Evolutionary conservation across 2,329 filamentous ascomycete species (phyloP).

Genomic region (Fusarium tanahbumbuense): DNA sequence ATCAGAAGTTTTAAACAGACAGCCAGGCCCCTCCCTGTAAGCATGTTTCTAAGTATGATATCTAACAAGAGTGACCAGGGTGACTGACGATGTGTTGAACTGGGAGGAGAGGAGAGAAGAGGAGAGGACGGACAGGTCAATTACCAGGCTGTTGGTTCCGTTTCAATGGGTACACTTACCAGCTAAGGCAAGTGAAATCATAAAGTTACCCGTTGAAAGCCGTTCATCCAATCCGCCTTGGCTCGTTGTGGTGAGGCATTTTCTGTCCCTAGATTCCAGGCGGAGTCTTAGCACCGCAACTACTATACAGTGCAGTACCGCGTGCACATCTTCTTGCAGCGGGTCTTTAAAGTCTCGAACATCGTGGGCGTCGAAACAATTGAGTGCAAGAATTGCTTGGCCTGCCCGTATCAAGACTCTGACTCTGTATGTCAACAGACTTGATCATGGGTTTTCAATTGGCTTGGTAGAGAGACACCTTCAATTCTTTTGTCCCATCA

Average conservation of each 20-base stretch:
- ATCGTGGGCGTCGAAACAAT: constrained; percentile 31
- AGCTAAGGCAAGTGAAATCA: constrained; percentile 18
- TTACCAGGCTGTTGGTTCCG: constrained; percentile 30
- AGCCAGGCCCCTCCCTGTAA: not conserved
- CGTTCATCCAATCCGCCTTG: constrained; percentile 12
- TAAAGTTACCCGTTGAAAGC: constrained; percentile 26
- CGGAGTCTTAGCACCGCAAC: constrained; percentile 33
- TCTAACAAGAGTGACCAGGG: not conserved
- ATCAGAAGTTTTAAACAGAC: not conserved
- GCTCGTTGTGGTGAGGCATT: constrained; percentile 39
- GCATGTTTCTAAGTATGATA: not conserved
- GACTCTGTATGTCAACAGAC: constrained; percentile 3
- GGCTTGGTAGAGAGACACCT: not conserved
- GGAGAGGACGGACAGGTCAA: not conserved
- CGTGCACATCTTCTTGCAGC: constrained; percentile 13
- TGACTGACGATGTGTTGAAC: not conserved
- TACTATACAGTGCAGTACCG: constrained; percentile 12
- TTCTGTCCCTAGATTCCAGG: constrained; percentile 35
- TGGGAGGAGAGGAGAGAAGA: not conserved
- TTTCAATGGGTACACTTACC: constrained; percentile 19
- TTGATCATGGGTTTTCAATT: not conserved
- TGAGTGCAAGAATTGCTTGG: constrained; percentile 33
- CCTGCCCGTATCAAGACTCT: constrained; percentile 8
- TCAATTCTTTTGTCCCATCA: constrained; percentile 19
- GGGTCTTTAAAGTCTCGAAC: constrained; percentile 42